Base-by-base conservation (phyloP, 176 grass and related monocot genomes). In the Echinochloa phyllopogon region DNA sequence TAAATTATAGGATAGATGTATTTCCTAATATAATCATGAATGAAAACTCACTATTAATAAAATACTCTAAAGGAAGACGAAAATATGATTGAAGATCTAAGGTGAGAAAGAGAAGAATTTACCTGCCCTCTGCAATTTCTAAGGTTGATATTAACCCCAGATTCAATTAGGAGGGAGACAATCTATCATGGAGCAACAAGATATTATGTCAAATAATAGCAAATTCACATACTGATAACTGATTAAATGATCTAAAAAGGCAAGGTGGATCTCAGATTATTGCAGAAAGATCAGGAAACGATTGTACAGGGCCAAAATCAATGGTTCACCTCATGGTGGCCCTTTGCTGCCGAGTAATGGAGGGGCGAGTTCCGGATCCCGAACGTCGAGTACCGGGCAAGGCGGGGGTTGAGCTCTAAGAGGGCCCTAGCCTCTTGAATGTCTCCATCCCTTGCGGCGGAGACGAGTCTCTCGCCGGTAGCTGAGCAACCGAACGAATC, bases 61-160 rank as follows among this genome's bases (percentile, higher is more conserved):
- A 63, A 70, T 76, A 76, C 43, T 60, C 21, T 65, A 56, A 73
- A 76, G 8, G 57, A 76, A 39, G 37, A 82, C 4, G 0, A 45
- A 12, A 29, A 66, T 23, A 83, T 9, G 41, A 79, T 25, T 40
- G 21, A 77, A 85, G 27, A 72, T 82, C 14, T 55, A 82, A 59
- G 11, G 40, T 71, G 67, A 43, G 44, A 72, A 72, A 67, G 20
- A 89, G 69, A 51, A 76, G 9, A 68, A 37, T 42, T 74, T 69
- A 92, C 97, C 94, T 99, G 93, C 58, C 94, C 92, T 81, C 90
- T 90, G 79, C 82, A 99, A 85, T 99, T 96, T 70, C 90, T 87
- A 75, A 92, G 94, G 87, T 99, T 94, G 73, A 99, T 89, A 87
- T 96, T 89, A 76, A 94, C 88, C 16, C 97, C 92, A 3, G 97